Conservation (phyloP, 2,329 filamentous ascomycete genomes). For the Byssothecium circinans region DNA sequence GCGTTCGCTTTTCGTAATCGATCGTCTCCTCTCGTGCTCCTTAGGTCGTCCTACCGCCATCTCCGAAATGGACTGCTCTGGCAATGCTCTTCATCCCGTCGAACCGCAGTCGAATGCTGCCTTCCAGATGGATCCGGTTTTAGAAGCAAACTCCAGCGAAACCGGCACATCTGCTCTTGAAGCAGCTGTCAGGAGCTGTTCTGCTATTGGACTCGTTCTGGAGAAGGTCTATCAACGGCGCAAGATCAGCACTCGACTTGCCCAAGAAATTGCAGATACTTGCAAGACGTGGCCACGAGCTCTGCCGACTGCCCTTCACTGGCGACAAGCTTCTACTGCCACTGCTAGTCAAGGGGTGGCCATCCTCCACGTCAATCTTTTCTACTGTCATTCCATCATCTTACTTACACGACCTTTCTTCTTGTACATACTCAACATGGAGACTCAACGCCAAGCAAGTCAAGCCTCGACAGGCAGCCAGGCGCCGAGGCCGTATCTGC, state of each 20-base stretch:
- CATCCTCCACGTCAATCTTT: conserved; percentile 63
- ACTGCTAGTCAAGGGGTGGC: conserved; percentile 57
- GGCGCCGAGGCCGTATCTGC: conserved; percentile 32
- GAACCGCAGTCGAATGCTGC: conserved; percentile 26
- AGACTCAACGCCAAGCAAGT: conserved; percentile 41
- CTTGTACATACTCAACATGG: conserved; percentile 56
- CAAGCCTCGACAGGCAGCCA: conserved; percentile 24
- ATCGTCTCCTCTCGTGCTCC: conserved; percentile 64
- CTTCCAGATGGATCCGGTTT: conserved; percentile 14
- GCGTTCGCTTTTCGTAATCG: conserved; percentile 66
- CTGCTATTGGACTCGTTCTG: conserved; percentile 61
- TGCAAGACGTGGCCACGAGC: conserved; percentile 57
- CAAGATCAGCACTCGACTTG: conserved; percentile 60
- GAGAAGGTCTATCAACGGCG: conserved; percentile 62
- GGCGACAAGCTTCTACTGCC: conserved; percentile 51
- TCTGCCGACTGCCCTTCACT: conserved; percentile 54
- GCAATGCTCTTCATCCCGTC: conserved; percentile 45
- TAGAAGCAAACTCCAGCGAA: conserved; percentile 28
- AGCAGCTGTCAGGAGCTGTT: conserved; percentile 60
- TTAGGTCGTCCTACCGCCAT: conserved; percentile 65
- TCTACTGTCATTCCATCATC: conserved; percentile 65
- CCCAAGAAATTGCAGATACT: conserved; percentile 59
- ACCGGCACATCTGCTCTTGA: conserved; percentile 52
- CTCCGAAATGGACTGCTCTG: conserved; percentile 63
- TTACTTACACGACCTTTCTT: conserved; percentile 67